Conservation (phyloP, 1,284 basidiomycete species). For the Heterobasidion parviporum region DNA sequence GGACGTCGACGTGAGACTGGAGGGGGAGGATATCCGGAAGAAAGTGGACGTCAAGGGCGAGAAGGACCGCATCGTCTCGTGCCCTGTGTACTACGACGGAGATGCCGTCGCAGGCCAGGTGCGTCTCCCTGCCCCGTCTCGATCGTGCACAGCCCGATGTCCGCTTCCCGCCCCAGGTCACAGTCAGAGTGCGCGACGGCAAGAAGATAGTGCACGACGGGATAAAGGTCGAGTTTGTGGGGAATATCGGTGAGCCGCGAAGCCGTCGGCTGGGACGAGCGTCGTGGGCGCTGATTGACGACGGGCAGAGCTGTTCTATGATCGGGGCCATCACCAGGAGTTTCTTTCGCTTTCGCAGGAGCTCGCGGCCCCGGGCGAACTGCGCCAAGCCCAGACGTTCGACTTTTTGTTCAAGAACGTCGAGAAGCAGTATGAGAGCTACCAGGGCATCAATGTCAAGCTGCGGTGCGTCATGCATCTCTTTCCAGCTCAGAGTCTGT, state of each 20-base stretch:
- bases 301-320: slow-evolving; percentile 84
- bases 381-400: slow-evolving; percentile 90
- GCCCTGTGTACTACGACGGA: slow-evolving; percentile 94
- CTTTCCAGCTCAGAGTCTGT: neutral
- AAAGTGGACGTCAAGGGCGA: slow-evolving; percentile 69
- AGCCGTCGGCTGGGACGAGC: neutral
- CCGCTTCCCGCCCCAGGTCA: slow-evolving; percentile 45
- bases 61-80: slow-evolving; percentile 74
- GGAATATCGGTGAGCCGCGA: slow-evolving; percentile 75
- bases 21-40: slow-evolving; percentile 82
- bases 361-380: slow-evolving; percentile 88
- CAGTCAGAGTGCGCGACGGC: slow-evolving; percentile 86
- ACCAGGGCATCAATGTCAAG: slow-evolving; percentile 98
- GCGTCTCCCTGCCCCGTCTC: slow-evolving; percentile 20
- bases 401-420: slow-evolving; percentile 99
- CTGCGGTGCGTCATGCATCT: slow-evolving; percentile 53
- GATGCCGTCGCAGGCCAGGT: slow-evolving; percentile 87
- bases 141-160: slow-evolving; percentile 40
- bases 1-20: slow-evolving; percentile 86
- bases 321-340: slow-evolving; percentile 96
- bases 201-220: slow-evolving; percentile 96
- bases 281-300: neutral
- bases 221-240: slow-evolving; percentile 96
- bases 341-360: slow-evolving; percentile 95
- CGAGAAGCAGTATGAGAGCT: slow-evolving; percentile 98